Conservation (phyloP, 2,329 filamentous ascomycete genomes). For the Tolypocladium paradoxum region DNA sequence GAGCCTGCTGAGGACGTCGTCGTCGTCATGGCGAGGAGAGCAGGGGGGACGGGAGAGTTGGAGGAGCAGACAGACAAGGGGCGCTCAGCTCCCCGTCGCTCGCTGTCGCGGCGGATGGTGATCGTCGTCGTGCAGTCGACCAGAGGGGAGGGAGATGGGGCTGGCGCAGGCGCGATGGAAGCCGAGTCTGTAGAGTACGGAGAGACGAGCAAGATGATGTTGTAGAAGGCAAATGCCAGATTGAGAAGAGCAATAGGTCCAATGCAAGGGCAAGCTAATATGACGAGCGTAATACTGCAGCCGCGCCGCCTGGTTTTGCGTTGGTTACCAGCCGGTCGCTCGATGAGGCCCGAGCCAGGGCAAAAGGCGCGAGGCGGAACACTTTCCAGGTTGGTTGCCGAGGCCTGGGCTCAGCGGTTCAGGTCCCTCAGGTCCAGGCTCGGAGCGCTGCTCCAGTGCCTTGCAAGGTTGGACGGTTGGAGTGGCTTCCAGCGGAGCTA, state of each 20-base stretch:
- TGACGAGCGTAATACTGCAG: neutral
- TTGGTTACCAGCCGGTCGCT: neutral
- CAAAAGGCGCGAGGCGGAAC: neutral
- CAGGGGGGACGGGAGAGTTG: neutral
- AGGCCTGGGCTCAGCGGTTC: neutral
- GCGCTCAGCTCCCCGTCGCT: neutral
- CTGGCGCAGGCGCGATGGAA: neutral
- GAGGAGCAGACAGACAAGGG: neutral
- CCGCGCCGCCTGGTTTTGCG: neutral
- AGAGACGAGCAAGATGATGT: neutral
- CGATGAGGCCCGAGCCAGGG: neutral
- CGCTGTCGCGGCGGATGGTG: neutral
- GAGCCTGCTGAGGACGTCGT: slow-evolving; percentile 10
- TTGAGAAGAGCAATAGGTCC: neutral
- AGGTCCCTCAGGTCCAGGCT: neutral
- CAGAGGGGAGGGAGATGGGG: too few species aligned
- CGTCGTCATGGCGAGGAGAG: slow-evolving; percentile 17
- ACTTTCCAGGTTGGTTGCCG: neutral
- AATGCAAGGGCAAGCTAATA: neutral
- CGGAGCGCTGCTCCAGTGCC: neutral
- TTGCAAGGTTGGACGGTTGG: neutral
- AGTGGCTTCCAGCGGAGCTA: too few species aligned
- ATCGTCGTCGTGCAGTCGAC: too few species aligned
- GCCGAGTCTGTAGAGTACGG: too few species aligned
- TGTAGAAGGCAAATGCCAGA: neutral